phyloP scores from a whole-genome alignment of 257 asterid species.

The Salvia miltiorrhiza region DNA sequence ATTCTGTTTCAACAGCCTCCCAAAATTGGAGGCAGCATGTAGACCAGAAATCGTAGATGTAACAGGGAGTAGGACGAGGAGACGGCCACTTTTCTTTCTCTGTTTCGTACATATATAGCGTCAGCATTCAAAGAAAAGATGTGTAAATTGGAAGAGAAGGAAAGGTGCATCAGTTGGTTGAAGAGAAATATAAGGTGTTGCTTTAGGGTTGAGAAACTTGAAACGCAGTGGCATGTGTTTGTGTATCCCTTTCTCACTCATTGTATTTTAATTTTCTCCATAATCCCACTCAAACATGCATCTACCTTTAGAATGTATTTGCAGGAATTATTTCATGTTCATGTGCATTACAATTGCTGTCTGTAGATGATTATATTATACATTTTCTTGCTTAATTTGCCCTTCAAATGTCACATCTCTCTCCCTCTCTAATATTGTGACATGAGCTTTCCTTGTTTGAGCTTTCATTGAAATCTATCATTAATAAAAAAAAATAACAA shows the following conservation, averaged over 20 bases:
- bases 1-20: conserved; percentile 38
- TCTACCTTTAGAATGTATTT: not conserved
- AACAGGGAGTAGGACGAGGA: conserved; percentile 23
- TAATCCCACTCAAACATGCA: not conserved
- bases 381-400: not conserved
- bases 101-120: not conserved
- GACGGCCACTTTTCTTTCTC: conserved; percentile 3
- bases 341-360: not conserved
- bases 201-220: conserved; percentile 12
- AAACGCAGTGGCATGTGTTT: conserved; percentile 15
- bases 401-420: not conserved
- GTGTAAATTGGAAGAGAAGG: conserved; percentile 19
- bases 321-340: not conserved
- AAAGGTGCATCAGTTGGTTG: conserved; percentile 12
- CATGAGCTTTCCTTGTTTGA: not conserved
- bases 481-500: not conserved
- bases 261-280: not conserved
- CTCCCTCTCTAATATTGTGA: not conserved
- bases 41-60: conserved; percentile 26
- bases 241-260: conserved; percentile 10
- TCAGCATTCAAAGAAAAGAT: not conserved
- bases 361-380: not conserved
- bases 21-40: conserved; percentile 38
- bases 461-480: not conserved
- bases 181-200: no score